Percentiles rank a stretch among this genome's conserved stretches.
These are phyloP conservation scores for Barnettozyma populi DNA, from an alignment of 805 yeast species.

Conservation along the genomic window DNA sequence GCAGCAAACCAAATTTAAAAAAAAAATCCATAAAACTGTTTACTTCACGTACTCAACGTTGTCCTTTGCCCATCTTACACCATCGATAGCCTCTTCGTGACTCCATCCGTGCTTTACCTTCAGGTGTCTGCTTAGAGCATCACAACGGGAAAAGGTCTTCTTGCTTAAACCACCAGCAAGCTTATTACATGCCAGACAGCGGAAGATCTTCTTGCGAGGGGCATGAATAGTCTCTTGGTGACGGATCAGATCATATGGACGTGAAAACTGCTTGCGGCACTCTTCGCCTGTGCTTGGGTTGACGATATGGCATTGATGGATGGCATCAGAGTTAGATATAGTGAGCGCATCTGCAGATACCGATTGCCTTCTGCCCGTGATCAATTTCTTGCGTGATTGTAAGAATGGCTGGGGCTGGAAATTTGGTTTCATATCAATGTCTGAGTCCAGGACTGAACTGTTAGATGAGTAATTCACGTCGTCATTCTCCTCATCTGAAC, in stretches of 20 bases:
- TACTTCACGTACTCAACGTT: slow-evolving; percentile 52
- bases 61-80: slow-evolving; percentile 70
- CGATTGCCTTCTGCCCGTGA: not conserved
- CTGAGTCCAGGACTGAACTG: slow-evolving; percentile 19
- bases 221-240: slow-evolving; percentile 98
- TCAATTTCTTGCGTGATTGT: slow-evolving; percentile 1
- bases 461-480: slow-evolving; percentile 27
- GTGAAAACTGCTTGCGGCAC: slow-evolving; percentile 77
- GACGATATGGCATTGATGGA: slow-evolving; percentile 49
- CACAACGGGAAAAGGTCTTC: slow-evolving; percentile 88
- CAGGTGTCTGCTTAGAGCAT: slow-evolving; percentile 90
- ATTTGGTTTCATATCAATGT: slow-evolving; percentile 10
- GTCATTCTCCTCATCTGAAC: slow-evolving; percentile 29
- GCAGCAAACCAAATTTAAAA: not conserved
- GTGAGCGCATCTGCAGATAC: not conserved
- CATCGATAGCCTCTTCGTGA: slow-evolving; percentile 61
- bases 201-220: slow-evolving; percentile 73
- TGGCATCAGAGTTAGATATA: not conserved
- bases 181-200: slow-evolving; percentile 74
- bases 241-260: slow-evolving; percentile 91
- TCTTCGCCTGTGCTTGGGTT: slow-evolving; percentile 57
- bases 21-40: not conserved
- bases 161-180: slow-evolving; percentile 36
- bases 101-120: slow-evolving; percentile 80
- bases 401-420: not conserved